Percentiles rank a stretch among this genome's conserved stretches.
Conservation (phyloP, 768 basidiomycete species). For the Plicaturopsis crispa region DNA sequence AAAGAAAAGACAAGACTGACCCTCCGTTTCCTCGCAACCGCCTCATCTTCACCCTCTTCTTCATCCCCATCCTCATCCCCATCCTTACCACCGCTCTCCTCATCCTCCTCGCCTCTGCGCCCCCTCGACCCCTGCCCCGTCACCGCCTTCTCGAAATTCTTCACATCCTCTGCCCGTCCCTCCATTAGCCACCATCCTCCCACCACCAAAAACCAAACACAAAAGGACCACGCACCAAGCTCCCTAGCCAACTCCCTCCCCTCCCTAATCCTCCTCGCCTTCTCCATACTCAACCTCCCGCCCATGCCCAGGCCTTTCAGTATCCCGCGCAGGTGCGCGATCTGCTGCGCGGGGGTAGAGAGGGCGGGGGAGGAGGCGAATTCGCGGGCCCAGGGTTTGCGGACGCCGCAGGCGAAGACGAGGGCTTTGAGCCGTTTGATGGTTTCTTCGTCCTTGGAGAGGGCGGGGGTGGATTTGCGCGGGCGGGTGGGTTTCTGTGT, state of each 20-base stretch:
- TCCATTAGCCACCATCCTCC: neutral
- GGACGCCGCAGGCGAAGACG: conserved; percentile 68
- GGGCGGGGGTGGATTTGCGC: conserved; percentile 2
- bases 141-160: conserved; percentile 54
- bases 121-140: conserved; percentile 21
- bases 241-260: conserved; percentile 74
- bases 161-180: conserved; percentile 57
- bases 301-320: conserved; percentile 74
- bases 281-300: conserved; percentile 68
- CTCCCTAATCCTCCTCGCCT: conserved; percentile 69
- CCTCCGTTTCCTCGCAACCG: conserved; percentile 29
- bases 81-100: conserved; percentile 9
- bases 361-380: conserved; percentile 54
- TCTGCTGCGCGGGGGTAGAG: conserved; percentile 55
- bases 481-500: neutral
- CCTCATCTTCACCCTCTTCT: conserved; percentile 24
- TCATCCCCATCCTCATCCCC: conserved; percentile 23
- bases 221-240: conserved; percentile 43
- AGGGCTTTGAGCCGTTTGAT: conserved; percentile 69
- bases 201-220: neutral
- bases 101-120: conserved; percentile 12
- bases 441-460: conserved; percentile 61
- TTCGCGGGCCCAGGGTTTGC: conserved; percentile 71
- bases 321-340: conserved; percentile 55
- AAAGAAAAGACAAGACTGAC: conserved; percentile 21